Evolutionary conservation across 2,329 filamentous ascomycete genomes (phyloP), one percentile per base, ranked within the genome.

Genomic region (Sclerotinia glacialis): DNA sequence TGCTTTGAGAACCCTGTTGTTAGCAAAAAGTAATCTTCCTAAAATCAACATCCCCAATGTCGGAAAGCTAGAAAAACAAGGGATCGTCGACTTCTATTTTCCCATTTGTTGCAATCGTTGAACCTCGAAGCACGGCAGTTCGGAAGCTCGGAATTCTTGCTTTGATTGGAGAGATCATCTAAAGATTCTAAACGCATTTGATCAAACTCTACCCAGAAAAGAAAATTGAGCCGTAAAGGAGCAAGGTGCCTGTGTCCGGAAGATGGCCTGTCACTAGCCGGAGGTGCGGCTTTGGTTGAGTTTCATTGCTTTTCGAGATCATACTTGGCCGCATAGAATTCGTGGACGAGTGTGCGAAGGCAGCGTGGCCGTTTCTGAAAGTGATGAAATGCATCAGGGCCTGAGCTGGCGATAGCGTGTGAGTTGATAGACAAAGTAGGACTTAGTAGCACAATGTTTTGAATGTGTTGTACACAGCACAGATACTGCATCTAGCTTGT

Each of bases 381-480:
- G 55, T 40, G 56, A 60, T 53, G 46, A 61, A 60, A 65, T 61
- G 64, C 54, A 65, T 53, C 64, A 61, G 42, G 64, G 64, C 64
- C 54, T 52, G 46, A 67, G 64, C 47, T 65, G 66, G 59, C 50
- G 55, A 66, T 49, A 62, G 54, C 34, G 50, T 54, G 60, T 44
- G 34, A 60, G 55, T 44, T 34, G 47, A 60, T 61, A 52, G 64
- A 59, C 55, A 55, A 64, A 64, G 67, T 67, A 64, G 61, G 66
- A 64, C 69, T 66, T 67, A 69, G 70, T 71, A 70, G 69, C 64
- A 69, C 64, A 44, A 42, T 69, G 69, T 71, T 71, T 72, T 69
- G 68, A 53, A 67, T 71, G 69, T 59, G 69, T 65, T 72, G 70
- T 67, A 65, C 64, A 65, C 47, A 65, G 28, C 34, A 34, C 52